Evolutionary conservation across 2,329 filamentous ascomycete genomes (phyloP), one percentile per base, ranked within the genome.

Genomic region (Ophiocordyceps camponoti-floridani): DNA sequence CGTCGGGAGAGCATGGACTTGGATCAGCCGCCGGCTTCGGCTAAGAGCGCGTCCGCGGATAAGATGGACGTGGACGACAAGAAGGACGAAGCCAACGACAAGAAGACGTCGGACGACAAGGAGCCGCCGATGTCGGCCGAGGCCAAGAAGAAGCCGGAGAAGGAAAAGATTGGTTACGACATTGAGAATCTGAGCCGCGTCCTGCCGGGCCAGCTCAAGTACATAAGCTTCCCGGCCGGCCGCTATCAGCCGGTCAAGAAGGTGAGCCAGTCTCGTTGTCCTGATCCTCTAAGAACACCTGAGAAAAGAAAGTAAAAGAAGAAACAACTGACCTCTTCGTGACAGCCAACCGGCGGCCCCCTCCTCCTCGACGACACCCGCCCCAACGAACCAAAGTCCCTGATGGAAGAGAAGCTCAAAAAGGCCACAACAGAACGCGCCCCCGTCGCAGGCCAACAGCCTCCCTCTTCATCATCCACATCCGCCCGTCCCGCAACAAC

Each of bases 161-260:
- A 91, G 69, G 91, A 98, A 68, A 96, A 94, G 75, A 75, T 94
- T 47, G 91, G 91, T 53, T 95, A 91, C 60, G 87, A 95, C 51
- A 75, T 98, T 49, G 84, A 91, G 58, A 98, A 98, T 69, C 93
- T 98, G 86, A 93, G 84, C 45, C 77, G 91, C 54, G 87, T 98
- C 33, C 75, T 98, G 42, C 91, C 88, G 1, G 77, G 78, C 42
- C 91, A 98, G 67, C 75, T 96, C 57, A 94, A 94, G 69, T 95
- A 89, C 62, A 85, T 98, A 57, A 94, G 79, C 62, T 94, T 98
- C 71, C 78, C 85, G 43, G 76, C 84, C 50, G 84, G 84, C 41
- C 80, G 93, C 53, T 98, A 95, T 65, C 85, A 84, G 70, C 89
- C 91, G 33, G 88, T 96, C 48, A 78, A 78, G 63, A 74, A 94